Base-by-base conservation (phyloP, 257 asterid species). In the Solanum chiquidenum region DNA sequence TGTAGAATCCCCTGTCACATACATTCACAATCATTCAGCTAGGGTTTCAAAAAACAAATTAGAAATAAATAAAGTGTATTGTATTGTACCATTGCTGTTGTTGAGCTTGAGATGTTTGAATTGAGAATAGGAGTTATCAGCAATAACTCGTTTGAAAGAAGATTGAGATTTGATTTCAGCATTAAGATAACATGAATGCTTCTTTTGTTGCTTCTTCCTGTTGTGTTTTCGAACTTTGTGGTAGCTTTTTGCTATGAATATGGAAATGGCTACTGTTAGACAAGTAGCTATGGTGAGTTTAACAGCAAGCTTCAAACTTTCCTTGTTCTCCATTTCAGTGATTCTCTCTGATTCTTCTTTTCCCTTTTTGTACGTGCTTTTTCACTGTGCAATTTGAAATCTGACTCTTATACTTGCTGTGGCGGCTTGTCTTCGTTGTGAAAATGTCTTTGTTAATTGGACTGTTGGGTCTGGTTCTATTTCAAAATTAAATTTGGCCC, bases 111-210 rank as follows among this genome's bases (percentile, higher is more conserved):
- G 93, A 88, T 97, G 99, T 85, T 93, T 95, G 94, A 95, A 97
- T 76, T 91, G 97, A 49, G 95, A 94, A 87, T 94, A 95, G 3
- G 98, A 95, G 71, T 95, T 97, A 60, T 97, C 98, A 3, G 98
- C 98, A 58, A 95, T 64, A 12, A 95, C 93, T 40, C 95, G 94
- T 89, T 93, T 97, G 94, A 95, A 97, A 38, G 49, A 84, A 89
- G 77, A 44, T 89, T 97, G 99, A 52, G 99, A 93, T 60, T 94
- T 97, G n/a, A 87, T n/a, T 83, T 94, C 98, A 42, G 92, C 21
- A 46, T 79, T 83, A 85, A 97, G 91, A 90, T 97, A 97, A 86
- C 99, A 97, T 3, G 77, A 14, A 35, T 80, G 69, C 14, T 80
- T 80, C 27, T 46, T 14, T 44, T 27, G 85, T 31, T 82, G 89